These are phyloP conservation scores for Chrysoporthe austroafricana DNA, from an alignment of 2,329 filamentous ascomycete species.

Conservation along the genomic window DNA sequence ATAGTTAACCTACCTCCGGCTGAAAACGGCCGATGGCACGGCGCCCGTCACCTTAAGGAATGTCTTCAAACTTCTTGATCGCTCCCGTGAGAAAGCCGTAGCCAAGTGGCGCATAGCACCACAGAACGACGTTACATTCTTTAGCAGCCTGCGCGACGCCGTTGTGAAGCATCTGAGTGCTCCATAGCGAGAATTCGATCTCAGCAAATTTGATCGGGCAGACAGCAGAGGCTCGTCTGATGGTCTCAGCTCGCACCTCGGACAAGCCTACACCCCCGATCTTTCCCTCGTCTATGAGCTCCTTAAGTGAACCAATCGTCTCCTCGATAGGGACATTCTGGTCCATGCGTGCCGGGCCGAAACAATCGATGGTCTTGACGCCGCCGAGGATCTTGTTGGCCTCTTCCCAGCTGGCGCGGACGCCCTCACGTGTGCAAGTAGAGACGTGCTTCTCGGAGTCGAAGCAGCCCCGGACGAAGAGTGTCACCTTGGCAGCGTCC, in stretches of 20 bases:
- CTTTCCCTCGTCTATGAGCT: constrained; percentile 39
- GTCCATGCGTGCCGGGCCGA: constrained; percentile 52
- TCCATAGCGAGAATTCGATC: constrained; percentile 62
- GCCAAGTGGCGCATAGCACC: constrained; percentile 64
- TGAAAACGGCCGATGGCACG: constrained; percentile 51
- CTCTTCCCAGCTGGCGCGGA: constrained; percentile 49
- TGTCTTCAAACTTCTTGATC: constrained; percentile 48
- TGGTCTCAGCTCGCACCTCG: constrained; percentile 40
- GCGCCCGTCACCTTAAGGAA: constrained; percentile 51
- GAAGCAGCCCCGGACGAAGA: constrained; percentile 54
- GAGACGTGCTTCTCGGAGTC: constrained; percentile 39
- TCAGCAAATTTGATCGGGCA: constrained; percentile 63
- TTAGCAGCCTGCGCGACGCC: constrained; percentile 59
- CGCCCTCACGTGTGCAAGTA: constrained; percentile 45
- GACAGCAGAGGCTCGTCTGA: constrained; percentile 51
- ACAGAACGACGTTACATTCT: constrained; percentile 59
- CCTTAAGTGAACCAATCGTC: constrained; percentile 35
- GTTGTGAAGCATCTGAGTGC: constrained; percentile 60
- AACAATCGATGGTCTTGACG: constrained; percentile 53
- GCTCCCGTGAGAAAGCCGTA: constrained; percentile 58
- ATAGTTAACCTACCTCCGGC: constrained; percentile 41
- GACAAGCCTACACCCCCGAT: constrained; percentile 35
- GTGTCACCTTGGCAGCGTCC: constrained; percentile 52
- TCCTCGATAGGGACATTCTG: constrained; percentile 40
- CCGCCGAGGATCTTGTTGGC: constrained; percentile 48